Evolutionary conservation across 2,329 filamentous ascomycete species (phyloP).

Genomic region (Pyrenophora teres): DNA sequence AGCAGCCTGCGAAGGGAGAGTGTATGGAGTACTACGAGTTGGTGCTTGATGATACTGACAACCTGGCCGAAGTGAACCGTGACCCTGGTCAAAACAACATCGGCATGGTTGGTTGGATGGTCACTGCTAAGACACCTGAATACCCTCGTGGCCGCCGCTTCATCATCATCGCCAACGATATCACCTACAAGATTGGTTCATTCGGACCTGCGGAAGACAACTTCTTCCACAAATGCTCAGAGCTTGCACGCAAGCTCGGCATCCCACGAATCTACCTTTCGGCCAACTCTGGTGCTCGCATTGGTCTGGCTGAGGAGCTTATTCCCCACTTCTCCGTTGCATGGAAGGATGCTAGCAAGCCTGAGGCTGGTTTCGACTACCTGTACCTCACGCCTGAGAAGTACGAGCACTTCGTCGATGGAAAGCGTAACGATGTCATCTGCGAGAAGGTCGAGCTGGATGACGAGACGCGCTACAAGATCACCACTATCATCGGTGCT

Average conservation of each 20-base stretch:
- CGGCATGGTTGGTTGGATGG: slow-evolving; percentile 98
- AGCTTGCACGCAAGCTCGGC: slow-evolving; percentile 88
- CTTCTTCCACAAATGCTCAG: slow-evolving; percentile 99
- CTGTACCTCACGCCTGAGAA: slow-evolving; percentile 87
- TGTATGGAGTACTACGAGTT: slow-evolving; percentile 95
- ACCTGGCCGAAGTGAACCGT: slow-evolving; percentile 87
- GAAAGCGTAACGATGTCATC: slow-evolving; percentile 74
- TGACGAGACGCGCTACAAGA: slow-evolving; percentile 90
- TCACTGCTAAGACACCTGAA: slow-evolving; percentile 92
- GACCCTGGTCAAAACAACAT: slow-evolving; percentile 94
- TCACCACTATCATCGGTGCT: slow-evolving; percentile 87
- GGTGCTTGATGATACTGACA: slow-evolving; percentile 92
- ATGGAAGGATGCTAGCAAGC: slow-evolving; percentile 84
- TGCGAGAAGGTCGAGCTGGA: slow-evolving; percentile 86
- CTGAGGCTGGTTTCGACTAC: slow-evolving; percentile 93
- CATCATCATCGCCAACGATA: slow-evolving; percentile 97
- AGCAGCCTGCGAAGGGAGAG: slow-evolving; percentile 83
- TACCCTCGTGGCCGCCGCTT: slow-evolving; percentile 92
- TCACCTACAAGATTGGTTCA: slow-evolving; percentile 98
- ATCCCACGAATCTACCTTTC: slow-evolving; percentile 98
- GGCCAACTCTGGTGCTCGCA: slow-evolving; percentile 96
- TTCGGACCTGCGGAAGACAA: slow-evolving; percentile 96
- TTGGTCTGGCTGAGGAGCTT: slow-evolving; percentile 94
- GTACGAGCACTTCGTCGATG: slow-evolving; percentile 84
- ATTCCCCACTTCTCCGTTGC: slow-evolving; percentile 97